Conservation (phyloP, 83 land plant genomes). For the Picea mariana region DNA sequence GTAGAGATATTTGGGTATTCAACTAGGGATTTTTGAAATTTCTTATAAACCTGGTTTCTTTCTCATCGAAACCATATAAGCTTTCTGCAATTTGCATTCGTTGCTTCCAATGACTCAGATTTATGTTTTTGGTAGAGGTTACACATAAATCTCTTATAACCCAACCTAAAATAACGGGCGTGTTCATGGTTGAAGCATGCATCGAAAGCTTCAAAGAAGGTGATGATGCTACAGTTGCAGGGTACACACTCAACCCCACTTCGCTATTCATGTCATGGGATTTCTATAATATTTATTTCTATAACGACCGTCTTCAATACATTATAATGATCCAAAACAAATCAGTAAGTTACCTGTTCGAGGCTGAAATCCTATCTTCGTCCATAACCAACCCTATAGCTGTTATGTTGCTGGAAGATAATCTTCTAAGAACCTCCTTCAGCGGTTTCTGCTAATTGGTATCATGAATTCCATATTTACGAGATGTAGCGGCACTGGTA, state of each 20-base stretch:
- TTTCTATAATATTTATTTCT: neutral
- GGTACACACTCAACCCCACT: neutral
- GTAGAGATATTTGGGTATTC: no score
- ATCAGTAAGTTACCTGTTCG: neutral
- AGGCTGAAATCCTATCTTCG: neutral
- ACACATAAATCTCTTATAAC: no score
- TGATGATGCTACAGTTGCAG: neutral
- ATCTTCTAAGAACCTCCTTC: neutral
- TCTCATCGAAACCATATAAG: no score
- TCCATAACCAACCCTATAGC: neutral
- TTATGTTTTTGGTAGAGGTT: no score
- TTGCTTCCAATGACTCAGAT: no score
- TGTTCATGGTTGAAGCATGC: no score
- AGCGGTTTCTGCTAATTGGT: neutral
- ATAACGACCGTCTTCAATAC: neutral
- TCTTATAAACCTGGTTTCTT: no score
- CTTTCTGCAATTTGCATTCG: no score
- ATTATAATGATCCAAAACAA: neutral
- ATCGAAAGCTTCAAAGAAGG: no score
- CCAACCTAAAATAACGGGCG: no score
- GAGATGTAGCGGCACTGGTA: constrained; percentile 39
- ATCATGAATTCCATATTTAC: neutral
- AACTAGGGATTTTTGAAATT: no score
- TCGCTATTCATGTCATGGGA: neutral
- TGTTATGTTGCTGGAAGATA: neutral